Evolutionary conservation across 306 rosid species (phyloP), one percentile per base, ranked within the genome.

Genomic region (Rosa lucieae): DNA sequence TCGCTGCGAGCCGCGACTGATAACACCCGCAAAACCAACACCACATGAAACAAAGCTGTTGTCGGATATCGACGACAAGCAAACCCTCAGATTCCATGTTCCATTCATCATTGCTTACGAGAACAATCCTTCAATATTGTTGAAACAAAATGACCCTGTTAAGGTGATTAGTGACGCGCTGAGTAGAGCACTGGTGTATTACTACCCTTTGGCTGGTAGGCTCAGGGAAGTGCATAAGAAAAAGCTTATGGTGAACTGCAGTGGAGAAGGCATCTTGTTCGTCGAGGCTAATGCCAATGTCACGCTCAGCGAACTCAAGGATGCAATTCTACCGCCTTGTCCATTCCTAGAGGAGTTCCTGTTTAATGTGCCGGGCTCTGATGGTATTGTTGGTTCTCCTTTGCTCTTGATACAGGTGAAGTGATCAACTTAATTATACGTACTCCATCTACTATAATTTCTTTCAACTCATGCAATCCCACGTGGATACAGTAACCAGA

Each of bases 181-280:
- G 23, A 72, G 80, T 0, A 47, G 37, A 40, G 21, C 86, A 10
- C 26, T 83, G 17, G 81, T 52, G 58, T 75, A 39, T 74, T 84
- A 84, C 72, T 80, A 80, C 49, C 87, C 87, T 3, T 80, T 84
- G 10, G 87, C 84, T 1, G 84, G 87, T 23, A 21, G 87, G 75
- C 75, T 84, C 10, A 74, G 68, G 35, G 75, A 76, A 63, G 81
- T 69, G 2, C 78, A 56, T 2, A 37, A 69, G 2, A 4, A 65
- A 14, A 84, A 76, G 70, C 43, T 84, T 9, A 15, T 47, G 35
- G 87, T 80, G 17, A 82, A 84, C 5, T 84, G 84, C 47, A 84
- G 29, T 0, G 84, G 82, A 2, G 76, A 84, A 84, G 87, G 87
- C 0, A 18, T 80, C 14, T 21, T 84, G 78, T 84, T 84, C 62